Conservation (phyloP, 352 stramenopile genomes). For the Blastocystis sp. region DNA sequence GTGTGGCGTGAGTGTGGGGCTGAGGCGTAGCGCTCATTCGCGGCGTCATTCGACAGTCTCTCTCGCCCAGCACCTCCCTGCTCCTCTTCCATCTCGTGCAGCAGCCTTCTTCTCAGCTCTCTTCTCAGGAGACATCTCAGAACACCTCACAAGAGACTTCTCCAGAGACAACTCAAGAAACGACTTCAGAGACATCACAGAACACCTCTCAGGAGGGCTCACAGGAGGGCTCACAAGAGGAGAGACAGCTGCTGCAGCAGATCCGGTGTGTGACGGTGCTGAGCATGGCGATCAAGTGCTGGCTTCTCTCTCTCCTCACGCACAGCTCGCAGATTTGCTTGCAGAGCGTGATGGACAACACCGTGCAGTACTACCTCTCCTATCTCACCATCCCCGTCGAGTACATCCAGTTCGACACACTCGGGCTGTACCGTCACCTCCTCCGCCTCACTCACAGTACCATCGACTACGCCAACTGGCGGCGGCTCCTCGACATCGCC, state of each 20-base stretch:
- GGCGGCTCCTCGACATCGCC: conserved; percentile 25
- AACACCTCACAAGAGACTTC: no score
- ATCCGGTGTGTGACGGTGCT: conserved; percentile 34
- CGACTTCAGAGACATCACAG: no score
- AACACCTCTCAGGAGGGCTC: neutral
- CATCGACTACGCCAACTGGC: conserved; percentile 50
- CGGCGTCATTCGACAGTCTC: neutral
- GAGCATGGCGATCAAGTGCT: conserved; percentile 45
- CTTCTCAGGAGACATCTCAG: no score
- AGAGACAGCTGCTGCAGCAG: conserved; percentile 2
- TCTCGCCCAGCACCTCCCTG: neutral
- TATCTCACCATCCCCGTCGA: conserved; percentile 62
- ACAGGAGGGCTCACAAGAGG: neutral
- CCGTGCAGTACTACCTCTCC: conserved; percentile 50
- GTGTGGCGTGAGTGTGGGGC: neutral
- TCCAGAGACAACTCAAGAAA: no score
- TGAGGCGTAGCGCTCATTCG: neutral
- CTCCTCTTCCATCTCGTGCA: conserved; percentile 27
- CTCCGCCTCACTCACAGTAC: neutral
- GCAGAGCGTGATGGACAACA: conserved; percentile 46
- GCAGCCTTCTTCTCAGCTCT: neutral
- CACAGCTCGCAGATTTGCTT: conserved; percentile 11
- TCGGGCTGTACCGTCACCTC: neutral
- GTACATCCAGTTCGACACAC: conserved; percentile 52
- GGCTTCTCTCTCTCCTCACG: neutral